Evolutionary conservation across 2,329 filamentous ascomycete species (phyloP).

Genomic region (Oidium heveae): DNA sequence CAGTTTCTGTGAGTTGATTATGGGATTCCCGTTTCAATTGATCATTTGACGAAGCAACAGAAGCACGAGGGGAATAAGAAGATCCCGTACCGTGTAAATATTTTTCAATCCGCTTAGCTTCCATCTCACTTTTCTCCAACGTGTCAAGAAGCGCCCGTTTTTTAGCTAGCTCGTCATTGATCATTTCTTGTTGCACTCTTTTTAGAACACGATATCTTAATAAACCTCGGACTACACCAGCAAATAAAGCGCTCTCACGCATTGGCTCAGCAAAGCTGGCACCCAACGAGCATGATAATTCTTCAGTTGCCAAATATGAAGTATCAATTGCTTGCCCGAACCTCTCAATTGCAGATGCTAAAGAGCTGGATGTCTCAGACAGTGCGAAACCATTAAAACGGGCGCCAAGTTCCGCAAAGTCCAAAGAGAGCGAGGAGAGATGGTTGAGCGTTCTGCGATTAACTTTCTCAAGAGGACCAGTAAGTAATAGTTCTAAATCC

Average conservation of each 20-base stretch:
- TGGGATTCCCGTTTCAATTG: constrained; percentile 22
- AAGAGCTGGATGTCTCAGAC: constrained; percentile 68
- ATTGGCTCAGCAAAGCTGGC: constrained; percentile 93
- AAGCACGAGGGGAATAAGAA: constrained; percentile 36
- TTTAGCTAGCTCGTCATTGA: constrained; percentile 72
- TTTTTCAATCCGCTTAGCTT: constrained; percentile 80
- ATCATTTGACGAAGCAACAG: constrained; percentile 29
- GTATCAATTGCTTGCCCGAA: constrained; percentile 86
- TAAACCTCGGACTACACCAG: constrained; percentile 73
- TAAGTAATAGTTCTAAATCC: constrained; percentile 67
- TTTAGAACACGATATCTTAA: constrained; percentile 78
- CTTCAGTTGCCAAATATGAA: constrained; percentile 87
- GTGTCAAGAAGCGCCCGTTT: constrained; percentile 64
- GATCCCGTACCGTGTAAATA: constrained; percentile 58
- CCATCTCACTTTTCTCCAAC: constrained; percentile 77
- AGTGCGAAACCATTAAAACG: constrained; percentile 91
- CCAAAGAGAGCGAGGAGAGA: constrained; percentile 56
- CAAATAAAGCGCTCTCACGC: constrained; percentile 93
- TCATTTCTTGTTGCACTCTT: constrained; percentile 92
- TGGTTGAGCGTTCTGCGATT: constrained; percentile 77
- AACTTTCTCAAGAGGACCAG: constrained; percentile 88
- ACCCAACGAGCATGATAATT: constrained; percentile 66
- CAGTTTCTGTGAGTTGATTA: constrained; percentile 46
- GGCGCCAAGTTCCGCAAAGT: constrained; percentile 83
- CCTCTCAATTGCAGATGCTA: constrained; percentile 81